A percentile compares a stretch with the other conserved stretches of the same genome.
These are phyloP conservation scores for Cryptococcus sp. DNA, from an alignment of 1,284 basidiomycete species.

Conservation along the genomic window DNA sequence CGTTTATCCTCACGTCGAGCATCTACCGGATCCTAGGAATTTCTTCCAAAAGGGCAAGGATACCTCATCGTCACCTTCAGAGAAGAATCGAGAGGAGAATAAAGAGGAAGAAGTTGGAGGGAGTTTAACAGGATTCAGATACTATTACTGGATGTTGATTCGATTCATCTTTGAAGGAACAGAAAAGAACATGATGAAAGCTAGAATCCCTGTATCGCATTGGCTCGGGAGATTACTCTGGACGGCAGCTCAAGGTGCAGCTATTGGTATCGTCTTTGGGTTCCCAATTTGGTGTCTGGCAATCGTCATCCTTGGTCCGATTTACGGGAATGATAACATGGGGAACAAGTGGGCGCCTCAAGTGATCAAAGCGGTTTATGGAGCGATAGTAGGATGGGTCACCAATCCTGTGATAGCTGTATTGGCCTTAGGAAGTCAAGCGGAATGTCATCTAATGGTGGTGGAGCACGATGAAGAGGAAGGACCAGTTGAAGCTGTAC, in stretches of 20 bases:
- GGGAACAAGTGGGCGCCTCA: conserved; percentile 45
- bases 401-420: conserved; percentile 48
- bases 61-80: not conserved
- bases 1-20: conserved; percentile 47
- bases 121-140: conserved; percentile 14
- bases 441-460: conserved; percentile 43
- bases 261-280: conserved; percentile 42
- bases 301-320: conserved; percentile 44
- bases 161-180: conserved; percentile 49
- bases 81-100: not conserved
- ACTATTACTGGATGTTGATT: conserved; percentile 42
- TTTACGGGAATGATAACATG: conserved; percentile 41
- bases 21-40: conserved; percentile 42
- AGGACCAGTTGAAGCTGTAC: conserved; percentile 3
- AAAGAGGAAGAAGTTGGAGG: not conserved
- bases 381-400: conserved; percentile 42
- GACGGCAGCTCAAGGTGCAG: conserved; percentile 43
- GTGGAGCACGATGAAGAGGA: conserved; percentile 20
- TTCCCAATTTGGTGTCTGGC: conserved; percentile 45
- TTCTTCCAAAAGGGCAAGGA: not conserved
- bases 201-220: conserved; percentile 10
- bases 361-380: conserved; percentile 46
- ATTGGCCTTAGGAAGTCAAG: conserved; percentile 46
- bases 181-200: conserved; percentile 44
- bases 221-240: conserved; percentile 37